phyloP scores from a whole-genome alignment of 768 basidiomycete species.

The Rhodotorula kratochvilovae region DNA sequence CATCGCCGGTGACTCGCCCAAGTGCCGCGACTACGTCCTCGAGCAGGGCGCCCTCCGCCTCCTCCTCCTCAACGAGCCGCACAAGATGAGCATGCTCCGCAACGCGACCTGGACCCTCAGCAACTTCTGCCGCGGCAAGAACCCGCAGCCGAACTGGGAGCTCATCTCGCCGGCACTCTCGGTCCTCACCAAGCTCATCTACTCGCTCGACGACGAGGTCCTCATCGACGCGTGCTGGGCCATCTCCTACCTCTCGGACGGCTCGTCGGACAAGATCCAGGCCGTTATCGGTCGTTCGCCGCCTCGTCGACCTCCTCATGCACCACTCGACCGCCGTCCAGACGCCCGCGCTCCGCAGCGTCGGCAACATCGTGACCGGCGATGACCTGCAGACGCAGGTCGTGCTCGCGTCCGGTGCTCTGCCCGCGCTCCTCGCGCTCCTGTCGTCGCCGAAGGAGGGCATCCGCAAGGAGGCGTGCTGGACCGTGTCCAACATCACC shows the following conservation, averaged over 20 bases:
- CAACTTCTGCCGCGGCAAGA: constrained; percentile 98
- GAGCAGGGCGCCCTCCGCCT: constrained; percentile 88
- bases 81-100: constrained; percentile 93
- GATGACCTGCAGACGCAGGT: constrained; percentile 99
- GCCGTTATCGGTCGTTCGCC: constrained; percentile 98
- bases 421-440: constrained; percentile 85
- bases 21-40: constrained; percentile 94
- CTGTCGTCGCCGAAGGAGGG: constrained; percentile 96
- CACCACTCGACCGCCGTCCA: constrained; percentile 75
- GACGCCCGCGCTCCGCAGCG: constrained; percentile 94
- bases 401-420: constrained; percentile 93
- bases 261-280: constrained; percentile 98
- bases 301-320: constrained; percentile 95
- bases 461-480: constrained; percentile 98
- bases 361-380: constrained; percentile 98
- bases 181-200: constrained; percentile 96
- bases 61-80: constrained; percentile 60
- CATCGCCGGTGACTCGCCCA: constrained; percentile 96
- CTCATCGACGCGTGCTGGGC: constrained; percentile 99
- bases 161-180: constrained; percentile 92
- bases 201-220: constrained; percentile 97
- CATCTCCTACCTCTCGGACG: constrained; percentile 97
- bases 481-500: constrained; percentile 99
- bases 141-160: constrained; percentile 97
- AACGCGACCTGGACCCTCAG: constrained; percentile 98